These are phyloP conservation scores for Luffa acutangula DNA, from an alignment of 306 rosid genomes.

Conservation along the genomic window DNA sequence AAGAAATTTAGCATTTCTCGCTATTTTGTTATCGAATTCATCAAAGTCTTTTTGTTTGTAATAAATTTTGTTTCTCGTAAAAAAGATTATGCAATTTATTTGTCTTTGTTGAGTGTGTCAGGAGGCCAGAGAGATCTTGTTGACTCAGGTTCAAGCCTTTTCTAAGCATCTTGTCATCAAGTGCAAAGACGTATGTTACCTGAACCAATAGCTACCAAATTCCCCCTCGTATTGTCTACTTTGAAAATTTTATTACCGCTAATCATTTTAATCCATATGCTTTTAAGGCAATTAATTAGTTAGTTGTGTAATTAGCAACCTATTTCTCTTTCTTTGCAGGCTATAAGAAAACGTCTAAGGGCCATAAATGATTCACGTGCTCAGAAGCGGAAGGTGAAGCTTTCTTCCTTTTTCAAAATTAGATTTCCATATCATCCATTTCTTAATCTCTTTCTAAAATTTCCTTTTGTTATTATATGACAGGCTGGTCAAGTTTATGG, in stretches of 20 bases:
- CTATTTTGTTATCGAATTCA: neutral
- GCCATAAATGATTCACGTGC: slow-evolving; percentile 96
- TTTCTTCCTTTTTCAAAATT: slow-evolving; percentile 9
- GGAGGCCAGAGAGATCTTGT: slow-evolving; percentile 77
- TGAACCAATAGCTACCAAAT: neutral
- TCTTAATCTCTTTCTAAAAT: neutral
- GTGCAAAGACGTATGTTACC: slow-evolving; percentile 75
- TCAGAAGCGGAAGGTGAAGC: slow-evolving; percentile 83
- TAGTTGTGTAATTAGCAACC: slow-evolving; percentile 10
- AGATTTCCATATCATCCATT: neutral
- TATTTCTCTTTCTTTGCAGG: slow-evolving; percentile 38
- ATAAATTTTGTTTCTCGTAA: neutral
- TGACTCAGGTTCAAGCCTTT: slow-evolving; percentile 49
- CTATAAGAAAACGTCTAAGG: slow-evolving; percentile 70
- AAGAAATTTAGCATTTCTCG: neutral
- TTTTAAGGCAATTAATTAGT: neutral
- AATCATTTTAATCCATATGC: neutral
- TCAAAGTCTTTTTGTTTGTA: neutral
- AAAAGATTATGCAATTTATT: slow-evolving; percentile 14
- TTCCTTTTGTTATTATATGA: slow-evolving; percentile 24
- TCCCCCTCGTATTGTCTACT: neutral
- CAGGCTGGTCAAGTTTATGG: slow-evolving; percentile 98
- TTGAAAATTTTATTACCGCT: neutral
- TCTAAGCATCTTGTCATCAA: slow-evolving; percentile 39
- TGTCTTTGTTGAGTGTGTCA: slow-evolving; percentile 28